phyloP scores from a whole-genome alignment of 768 basidiomycete species.

The Auricularia sp. region DNA sequence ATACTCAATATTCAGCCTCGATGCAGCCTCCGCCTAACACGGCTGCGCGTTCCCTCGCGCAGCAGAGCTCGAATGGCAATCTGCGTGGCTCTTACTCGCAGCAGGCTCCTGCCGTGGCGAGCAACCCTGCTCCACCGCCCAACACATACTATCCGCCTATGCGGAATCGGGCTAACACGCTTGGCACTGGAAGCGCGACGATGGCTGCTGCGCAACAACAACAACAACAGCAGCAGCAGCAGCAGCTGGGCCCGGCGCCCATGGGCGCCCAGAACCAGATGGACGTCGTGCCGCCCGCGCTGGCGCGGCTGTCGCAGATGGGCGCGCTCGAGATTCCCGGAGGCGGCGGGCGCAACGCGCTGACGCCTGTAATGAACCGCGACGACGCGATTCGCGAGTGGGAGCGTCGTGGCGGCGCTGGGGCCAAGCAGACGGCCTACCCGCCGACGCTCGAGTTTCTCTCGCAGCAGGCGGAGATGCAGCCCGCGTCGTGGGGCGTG shows the following conservation, averaged over 20 bases:
- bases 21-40: background rate
- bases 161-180: slow-evolving; percentile 76
- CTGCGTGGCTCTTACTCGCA: slow-evolving; percentile 8
- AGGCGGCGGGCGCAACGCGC: slow-evolving; percentile 54
- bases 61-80: slow-evolving; percentile 6
- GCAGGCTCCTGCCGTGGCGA: slow-evolving; percentile 15
- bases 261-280: slow-evolving; percentile 43
- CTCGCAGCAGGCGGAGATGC: slow-evolving; percentile 87
- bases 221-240: background rate
- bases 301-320: slow-evolving; percentile 84
- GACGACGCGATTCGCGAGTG: slow-evolving; percentile 95
- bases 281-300: slow-evolving; percentile 89
- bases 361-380: slow-evolving; percentile 89
- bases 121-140: slow-evolving; percentile 45
- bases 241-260: background rate
- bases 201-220: background rate
- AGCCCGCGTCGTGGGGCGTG: slow-evolving; percentile 49
- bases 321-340: slow-evolving; percentile 64
- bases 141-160: slow-evolving; percentile 56
- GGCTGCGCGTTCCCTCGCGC: slow-evolving; percentile 3
- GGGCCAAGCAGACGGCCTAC: slow-evolving; percentile 51
- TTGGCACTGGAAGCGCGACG: slow-evolving; percentile 21
- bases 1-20: background rate
- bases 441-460: slow-evolving; percentile 84
- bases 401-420: slow-evolving; percentile 81